Conservation (phyloP, 371 early-diverging fungal genomes). For the Blastocladiella emersonii region DNA sequence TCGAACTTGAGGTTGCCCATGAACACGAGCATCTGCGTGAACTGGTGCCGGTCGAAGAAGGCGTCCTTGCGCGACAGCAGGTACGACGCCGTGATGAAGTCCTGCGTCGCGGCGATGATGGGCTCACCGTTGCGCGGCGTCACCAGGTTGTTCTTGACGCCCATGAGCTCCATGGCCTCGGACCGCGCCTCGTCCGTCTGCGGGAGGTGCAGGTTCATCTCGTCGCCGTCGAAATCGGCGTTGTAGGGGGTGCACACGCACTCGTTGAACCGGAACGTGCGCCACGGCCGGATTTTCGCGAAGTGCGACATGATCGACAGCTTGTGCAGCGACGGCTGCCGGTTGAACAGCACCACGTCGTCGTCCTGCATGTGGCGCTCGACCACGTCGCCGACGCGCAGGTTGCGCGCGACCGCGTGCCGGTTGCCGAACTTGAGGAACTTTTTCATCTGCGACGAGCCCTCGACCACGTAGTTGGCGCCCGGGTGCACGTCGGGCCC, state of each 20-base stretch:
- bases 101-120: conserved; percentile 98
- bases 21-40: conserved; percentile 92
- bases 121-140: conserved; percentile 97
- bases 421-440: neutral
- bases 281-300: conserved; percentile 92
- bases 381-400: conserved; percentile 38
- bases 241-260: conserved; percentile 99
- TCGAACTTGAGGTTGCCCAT: conserved; percentile 91
- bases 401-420: neutral
- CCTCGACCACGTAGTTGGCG: conserved; percentile 13
- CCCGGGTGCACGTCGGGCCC: conserved; percentile 7
- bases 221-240: conserved; percentile 99
- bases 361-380: conserved; percentile 96
- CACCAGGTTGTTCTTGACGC: conserved; percentile 93
- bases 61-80: conserved; percentile 83
- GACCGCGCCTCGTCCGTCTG: conserved; percentile 91
- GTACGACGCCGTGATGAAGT: conserved; percentile 96
- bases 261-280: conserved; percentile 97
- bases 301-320: conserved; percentile 99
- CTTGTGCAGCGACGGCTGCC: conserved; percentile 99
- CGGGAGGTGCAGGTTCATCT: conserved; percentile 99
- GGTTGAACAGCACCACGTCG: conserved; percentile 98
- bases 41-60: conserved; percentile 71
- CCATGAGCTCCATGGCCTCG: conserved; percentile 78
- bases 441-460: neutral